phyloP scores from a whole-genome alignment of 2,329 filamentous ascomycete species.

The Hymenoscyphus albidus region DNA sequence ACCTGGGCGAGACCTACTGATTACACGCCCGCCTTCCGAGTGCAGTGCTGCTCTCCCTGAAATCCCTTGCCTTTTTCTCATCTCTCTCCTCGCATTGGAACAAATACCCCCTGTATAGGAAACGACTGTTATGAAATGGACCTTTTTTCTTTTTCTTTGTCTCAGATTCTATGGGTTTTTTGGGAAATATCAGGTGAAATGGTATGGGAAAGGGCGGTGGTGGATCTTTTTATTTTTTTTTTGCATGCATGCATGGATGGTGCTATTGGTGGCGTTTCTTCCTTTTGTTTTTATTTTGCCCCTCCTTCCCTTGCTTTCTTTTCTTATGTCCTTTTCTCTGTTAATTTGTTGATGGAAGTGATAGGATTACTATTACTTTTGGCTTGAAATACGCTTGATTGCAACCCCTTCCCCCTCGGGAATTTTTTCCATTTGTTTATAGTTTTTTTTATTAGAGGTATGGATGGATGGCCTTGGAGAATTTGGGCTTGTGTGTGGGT shows the following conservation, averaged over 20 bases:
- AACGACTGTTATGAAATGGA: slow-evolving; percentile 19
- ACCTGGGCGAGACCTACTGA: slow-evolving; percentile 56
- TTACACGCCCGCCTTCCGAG: neutral
- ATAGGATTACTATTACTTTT: neutral
- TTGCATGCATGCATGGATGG: slow-evolving; percentile 16
- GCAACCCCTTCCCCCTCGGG: neutral
- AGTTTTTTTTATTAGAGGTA: neutral
- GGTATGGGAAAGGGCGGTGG: neutral
- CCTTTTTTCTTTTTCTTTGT: neutral
- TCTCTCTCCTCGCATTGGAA: slow-evolving; percentile 3
- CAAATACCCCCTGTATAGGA: slow-evolving; percentile 17
- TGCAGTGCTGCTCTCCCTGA: slow-evolving; percentile 5
- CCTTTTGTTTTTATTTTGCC: neutral
- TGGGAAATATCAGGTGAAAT: slow-evolving; percentile 11
- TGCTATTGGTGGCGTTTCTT: neutral
- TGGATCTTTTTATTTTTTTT: slow-evolving; percentile 7
- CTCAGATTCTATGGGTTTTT: neutral
- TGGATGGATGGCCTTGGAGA: neutral
- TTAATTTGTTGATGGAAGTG: neutral
- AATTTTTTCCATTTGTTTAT: neutral
- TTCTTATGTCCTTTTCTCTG: neutral
- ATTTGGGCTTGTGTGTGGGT: neutral
- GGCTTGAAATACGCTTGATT: slow-evolving; percentile 1
- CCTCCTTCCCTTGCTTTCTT: neutral
- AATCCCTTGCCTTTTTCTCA: neutral